Conservation (phyloP, 2,329 filamentous ascomycete species). For the Microascus cirrosus region DNA sequence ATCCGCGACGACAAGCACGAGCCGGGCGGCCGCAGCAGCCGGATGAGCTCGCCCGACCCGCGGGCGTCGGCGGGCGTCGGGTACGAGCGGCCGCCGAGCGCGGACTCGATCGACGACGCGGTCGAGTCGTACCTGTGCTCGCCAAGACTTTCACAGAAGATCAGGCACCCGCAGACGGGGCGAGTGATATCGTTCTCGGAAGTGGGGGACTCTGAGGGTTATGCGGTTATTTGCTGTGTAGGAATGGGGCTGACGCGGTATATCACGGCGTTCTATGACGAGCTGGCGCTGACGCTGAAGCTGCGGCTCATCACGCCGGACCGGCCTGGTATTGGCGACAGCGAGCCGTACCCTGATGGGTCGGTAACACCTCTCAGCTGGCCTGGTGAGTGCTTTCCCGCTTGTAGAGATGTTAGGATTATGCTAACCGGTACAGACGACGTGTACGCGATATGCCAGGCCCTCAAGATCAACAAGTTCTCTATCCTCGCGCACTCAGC, state of each 20-base stretch:
- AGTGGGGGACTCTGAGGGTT: conserved; percentile 84
- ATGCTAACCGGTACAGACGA: conserved; percentile 39
- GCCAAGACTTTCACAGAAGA: conserved; percentile 76
- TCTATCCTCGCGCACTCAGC: conserved; percentile 94
- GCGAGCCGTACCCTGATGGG: conserved; percentile 71
- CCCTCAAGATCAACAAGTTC: conserved; percentile 87
- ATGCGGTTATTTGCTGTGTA: conserved; percentile 90
- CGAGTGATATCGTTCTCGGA: conserved; percentile 91
- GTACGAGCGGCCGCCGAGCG: conserved; percentile 65
- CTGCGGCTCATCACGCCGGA: conserved; percentile 88
- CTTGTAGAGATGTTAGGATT: not conserved
- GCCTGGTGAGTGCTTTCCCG: conserved; percentile 56
- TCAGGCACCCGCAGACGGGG: conserved; percentile 74
- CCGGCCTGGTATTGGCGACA: conserved; percentile 86
- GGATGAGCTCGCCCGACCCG: conserved; percentile 5
- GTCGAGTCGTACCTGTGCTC: conserved; percentile 78
- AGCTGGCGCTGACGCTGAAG: conserved; percentile 79
- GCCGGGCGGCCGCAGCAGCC: conserved; percentile 4
- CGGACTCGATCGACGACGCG: conserved; percentile 80
- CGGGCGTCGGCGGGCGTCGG: conserved; percentile 29
- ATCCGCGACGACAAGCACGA: conserved; percentile 23
- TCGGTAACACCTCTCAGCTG: conserved; percentile 82
- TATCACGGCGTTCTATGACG: conserved; percentile 94
- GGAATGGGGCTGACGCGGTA: conserved; percentile 96
- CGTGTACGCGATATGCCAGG: conserved; percentile 86